Conservation (phyloP, 139 green algal genomes). For the Pseudopediastrum boryanum region DNA sequence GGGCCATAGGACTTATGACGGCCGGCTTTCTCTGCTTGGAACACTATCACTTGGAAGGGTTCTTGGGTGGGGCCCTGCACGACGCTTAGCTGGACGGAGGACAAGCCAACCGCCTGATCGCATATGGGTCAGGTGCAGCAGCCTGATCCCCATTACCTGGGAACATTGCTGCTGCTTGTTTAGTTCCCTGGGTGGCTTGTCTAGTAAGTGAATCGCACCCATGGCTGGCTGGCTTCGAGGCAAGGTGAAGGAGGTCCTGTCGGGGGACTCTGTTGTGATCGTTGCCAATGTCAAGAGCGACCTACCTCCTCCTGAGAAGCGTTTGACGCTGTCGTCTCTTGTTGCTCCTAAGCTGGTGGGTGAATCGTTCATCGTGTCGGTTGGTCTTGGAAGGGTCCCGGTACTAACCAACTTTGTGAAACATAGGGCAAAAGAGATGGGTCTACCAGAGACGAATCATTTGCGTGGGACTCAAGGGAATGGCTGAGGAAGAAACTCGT, state of each 20-base stretch:
- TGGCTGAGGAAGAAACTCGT: slow-evolving; percentile 89
- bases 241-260: slow-evolving; percentile 86
- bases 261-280: slow-evolving; percentile 89
- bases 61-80: too few species aligned
- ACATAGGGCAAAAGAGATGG: slow-evolving; percentile 91
- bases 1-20: too few species aligned
- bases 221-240: slow-evolving; percentile 71
- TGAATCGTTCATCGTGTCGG: background rate
- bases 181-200: too few species aligned
- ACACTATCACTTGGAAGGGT: too few species aligned
- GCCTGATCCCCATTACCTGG: too few species aligned
- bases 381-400: too few species aligned
- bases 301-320: slow-evolving; percentile 86
- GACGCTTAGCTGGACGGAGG: too few species aligned
- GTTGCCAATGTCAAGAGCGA: slow-evolving; percentile 57
- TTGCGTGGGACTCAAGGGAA: slow-evolving; percentile 91
- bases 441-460: slow-evolving; percentile 87
- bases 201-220: too few species aligned
- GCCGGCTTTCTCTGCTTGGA: too few species aligned
- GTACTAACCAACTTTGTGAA: background rate
- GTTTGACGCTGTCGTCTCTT: slow-evolving; percentile 88
- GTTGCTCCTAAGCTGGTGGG: slow-evolving; percentile 87
- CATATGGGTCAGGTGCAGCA: too few species aligned
- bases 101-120: too few species aligned
- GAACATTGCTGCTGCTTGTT: too few species aligned